These are phyloP conservation scores for Syzygium malaccense DNA, from an alignment of 441 rosid genomes.

Conservation along the genomic window DNA sequence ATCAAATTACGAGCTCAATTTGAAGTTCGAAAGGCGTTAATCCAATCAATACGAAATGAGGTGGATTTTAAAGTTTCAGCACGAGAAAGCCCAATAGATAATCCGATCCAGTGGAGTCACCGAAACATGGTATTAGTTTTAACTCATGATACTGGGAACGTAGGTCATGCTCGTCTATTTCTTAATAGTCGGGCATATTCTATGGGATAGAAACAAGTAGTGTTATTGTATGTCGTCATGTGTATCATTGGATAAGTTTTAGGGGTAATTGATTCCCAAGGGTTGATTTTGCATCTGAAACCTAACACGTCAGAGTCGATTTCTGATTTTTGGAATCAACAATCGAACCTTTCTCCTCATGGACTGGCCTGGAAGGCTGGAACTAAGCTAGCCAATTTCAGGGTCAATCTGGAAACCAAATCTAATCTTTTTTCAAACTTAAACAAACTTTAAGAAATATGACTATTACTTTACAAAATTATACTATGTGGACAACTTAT, in stretches of 20 bases:
- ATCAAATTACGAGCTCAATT: neutral
- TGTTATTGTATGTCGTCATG: neutral
- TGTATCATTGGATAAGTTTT: neutral
- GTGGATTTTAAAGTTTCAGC: neutral
- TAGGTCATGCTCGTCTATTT: fast-evolving
- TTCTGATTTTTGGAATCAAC: neutral
- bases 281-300: neutral
- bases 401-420: neutral
- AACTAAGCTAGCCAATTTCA: neutral
- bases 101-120: fast-evolving
- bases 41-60: neutral
- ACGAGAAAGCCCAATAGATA: fast-evolving
- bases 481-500: neutral
- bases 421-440: neutral
- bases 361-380: neutral
- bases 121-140: fast-evolving
- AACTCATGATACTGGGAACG: neutral
- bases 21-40: neutral
- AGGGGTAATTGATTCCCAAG: neutral
- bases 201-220: neutral
- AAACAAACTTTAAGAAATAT: neutral
- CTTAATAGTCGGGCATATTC: neutral
- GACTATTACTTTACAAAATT: neutral
- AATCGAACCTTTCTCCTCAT: neutral
- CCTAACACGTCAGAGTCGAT: neutral